These are phyloP conservation scores for Wickerhamomyces queroliae DNA, from an alignment of 805 yeast species.

Conservation along the genomic window DNA sequence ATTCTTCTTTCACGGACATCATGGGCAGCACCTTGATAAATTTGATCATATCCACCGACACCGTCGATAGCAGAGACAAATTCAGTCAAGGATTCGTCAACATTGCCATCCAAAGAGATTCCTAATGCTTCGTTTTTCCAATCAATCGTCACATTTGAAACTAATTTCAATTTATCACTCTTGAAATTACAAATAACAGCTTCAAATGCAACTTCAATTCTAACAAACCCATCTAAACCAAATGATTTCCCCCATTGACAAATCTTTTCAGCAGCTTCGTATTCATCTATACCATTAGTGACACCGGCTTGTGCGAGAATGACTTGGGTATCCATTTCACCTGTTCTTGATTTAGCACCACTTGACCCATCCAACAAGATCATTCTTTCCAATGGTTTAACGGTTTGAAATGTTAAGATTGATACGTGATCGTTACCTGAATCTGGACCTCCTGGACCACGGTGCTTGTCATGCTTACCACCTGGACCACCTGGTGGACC, in stretches of 20 bases:
- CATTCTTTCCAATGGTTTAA: constrained; percentile 41
- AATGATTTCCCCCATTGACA: constrained; percentile 46
- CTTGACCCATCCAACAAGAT: constrained; percentile 62
- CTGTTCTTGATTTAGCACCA: constrained; percentile 52
- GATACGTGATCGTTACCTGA: constrained; percentile 10
- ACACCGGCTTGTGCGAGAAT: constrained; percentile 31
- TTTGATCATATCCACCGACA: constrained; percentile 37
- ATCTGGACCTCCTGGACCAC: constrained; percentile 3
- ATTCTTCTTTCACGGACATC: constrained; percentile 46
- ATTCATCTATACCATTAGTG: constrained; percentile 31
- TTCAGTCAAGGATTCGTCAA: constrained; percentile 12
- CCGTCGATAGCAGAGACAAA: constrained; percentile 21
- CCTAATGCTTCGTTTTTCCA: constrained; percentile 29
- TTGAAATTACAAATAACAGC: constrained; percentile 53
- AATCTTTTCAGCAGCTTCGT: constrained; percentile 40
- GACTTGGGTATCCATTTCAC: constrained; percentile 57
- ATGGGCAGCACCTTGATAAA: constrained; percentile 38
- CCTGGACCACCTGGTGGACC: constrained; percentile 1
- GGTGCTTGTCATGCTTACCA: not conserved
- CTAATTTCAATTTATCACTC: constrained; percentile 37
- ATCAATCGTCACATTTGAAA: constrained; percentile 37
- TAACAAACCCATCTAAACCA: constrained; percentile 52
- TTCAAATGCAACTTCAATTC: constrained; percentile 59
- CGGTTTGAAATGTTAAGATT: constrained; percentile 41
- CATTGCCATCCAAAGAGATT: constrained; percentile 8